A percentile compares a stretch with the other conserved stretches of the same genome.
phyloP scores from a whole-genome alignment of 2,329 filamentous ascomycete species.

The Trichoderma oligosporum region DNA sequence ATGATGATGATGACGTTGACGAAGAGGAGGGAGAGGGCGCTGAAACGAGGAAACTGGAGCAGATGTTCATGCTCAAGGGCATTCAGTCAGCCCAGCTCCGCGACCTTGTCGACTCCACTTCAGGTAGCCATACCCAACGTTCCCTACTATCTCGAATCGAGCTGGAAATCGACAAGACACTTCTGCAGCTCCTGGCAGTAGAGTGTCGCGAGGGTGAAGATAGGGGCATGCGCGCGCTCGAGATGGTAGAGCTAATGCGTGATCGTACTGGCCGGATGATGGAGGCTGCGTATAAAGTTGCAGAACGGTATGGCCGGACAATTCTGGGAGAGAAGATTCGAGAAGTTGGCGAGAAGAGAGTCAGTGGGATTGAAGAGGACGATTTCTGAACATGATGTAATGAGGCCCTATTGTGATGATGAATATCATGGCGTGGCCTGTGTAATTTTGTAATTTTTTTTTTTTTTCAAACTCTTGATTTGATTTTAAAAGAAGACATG shows the following conservation, averaged over 20 bases:
- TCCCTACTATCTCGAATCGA: conserved; percentile 66
- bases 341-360: conserved; percentile 70
- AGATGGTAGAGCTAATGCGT: conserved; percentile 81
- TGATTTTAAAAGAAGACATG: neutral
- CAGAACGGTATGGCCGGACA: conserved; percentile 73
- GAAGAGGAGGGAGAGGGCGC: conserved; percentile 32
- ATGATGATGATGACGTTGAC: conserved; percentile 28
- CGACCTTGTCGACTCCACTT: conserved; percentile 68
- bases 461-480: no score
- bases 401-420: neutral
- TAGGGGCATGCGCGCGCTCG: conserved; percentile 87
- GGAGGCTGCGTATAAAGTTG: conserved; percentile 86
- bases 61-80: conserved; percentile 72
- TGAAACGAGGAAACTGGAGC: conserved; percentile 67
- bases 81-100: conserved; percentile 69
- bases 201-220: conserved; percentile 94
- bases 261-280: conserved; percentile 85
- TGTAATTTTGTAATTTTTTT: neutral
- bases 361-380: conserved; percentile 58
- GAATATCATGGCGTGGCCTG: neutral
- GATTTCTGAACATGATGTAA: conserved; percentile 8
- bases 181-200: conserved; percentile 81
- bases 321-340: conserved; percentile 88
- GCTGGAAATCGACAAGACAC: conserved; percentile 81
- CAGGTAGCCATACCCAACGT: conserved; percentile 56